Base-by-base conservation (phyloP, 805 yeast genomes). In the Wickerhamomyces xylosicus region DNA sequence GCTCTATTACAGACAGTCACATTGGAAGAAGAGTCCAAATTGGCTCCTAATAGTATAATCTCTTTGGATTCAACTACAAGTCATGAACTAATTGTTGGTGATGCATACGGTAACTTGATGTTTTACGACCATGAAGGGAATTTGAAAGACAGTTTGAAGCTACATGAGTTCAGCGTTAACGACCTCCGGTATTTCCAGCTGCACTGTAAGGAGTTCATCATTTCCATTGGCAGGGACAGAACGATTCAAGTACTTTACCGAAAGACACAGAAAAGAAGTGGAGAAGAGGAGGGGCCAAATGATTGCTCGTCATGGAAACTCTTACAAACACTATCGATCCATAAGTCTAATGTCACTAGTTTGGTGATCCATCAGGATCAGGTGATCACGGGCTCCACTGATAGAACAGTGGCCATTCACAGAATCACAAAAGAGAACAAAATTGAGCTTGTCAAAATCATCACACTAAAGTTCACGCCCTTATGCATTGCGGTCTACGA, bases 391-490 rank as follows among this genome's bases (percentile, higher is more conserved):
- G 69, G 79, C 35, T 77, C 86, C 0, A 64, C 78, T 1, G 86
- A 80, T 54, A 58, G 85, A 43, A 71, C 79, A 0, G 52, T 79
- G 0, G 69, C 82, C 0, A 54, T 78, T 5, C 83, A 78, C 54
- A 61, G 56, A 35, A 49, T 54, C 14, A 49, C 46, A 3, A 39
- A 47, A 11, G 56, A 47, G 3, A 55, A 50, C 20, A 40, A 27
- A 18, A 44, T 60, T 38, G 57, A 28, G 35, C 31, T 67, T 35
- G 72, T 71, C 21, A 74, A 72, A 47, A 62, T 70, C 0, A 57
- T 79, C 7, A 56, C 77, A 0, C 56, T 72, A 19, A 77, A 74
- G 43, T 61, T 67, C 6, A 63, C 80, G 3, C 79, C 83, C 0
- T 49, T 68, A 15, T 61, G 65, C 0, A 57, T 77, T 56, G 48